Base-by-base conservation (phyloP, 2,329 filamentous ascomycete species). In the Nemania serpens region DNA sequence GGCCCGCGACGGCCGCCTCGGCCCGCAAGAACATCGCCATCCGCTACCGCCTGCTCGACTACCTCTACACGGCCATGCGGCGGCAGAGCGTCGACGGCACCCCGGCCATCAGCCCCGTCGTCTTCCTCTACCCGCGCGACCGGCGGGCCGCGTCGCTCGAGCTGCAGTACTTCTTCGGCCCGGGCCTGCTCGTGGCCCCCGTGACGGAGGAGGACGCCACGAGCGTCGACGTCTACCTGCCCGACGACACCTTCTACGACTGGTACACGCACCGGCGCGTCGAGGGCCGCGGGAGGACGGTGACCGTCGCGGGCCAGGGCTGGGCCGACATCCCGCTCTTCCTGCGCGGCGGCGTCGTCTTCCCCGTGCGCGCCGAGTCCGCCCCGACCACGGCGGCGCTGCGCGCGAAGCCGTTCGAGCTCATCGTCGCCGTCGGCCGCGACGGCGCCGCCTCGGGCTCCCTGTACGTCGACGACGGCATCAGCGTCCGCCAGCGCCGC, bases 401-500 rank as follows among this genome's bases (percentile, higher is more conserved):
- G 39, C 81, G 88, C 43, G 80, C 84, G 66, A 79, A 89, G 67
- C 80, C 87, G 66, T 94, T 94, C 76, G 82, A 88, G 71, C 77
- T 96, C 52, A 70, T 94, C 37, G 81, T 96, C 46, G 88, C 91
- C 0, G 82, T 90, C 0, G 85, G 82, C 5, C 70, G 72, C 0
- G 77, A 88, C 53, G 89, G 88, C 2, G 84, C 77, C 6, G 91
- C 91, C 0, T 74, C 71, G 1, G 91, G 91, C 0, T 79, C 81
- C 53, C 78, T 95, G 58, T 95, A 93, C 72, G 76, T 95, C 5
- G 91, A 95, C 67, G 91, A 96, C 62, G 91, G 91, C 9, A 86
- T 87, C 60, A 87, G 83, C 25, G 68, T 93, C 51, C 63, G 75
- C 2, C 73, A 68, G 1, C 5, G 15, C 36, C 4, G 11, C 4